phyloP scores from a whole-genome alignment of 2,329 filamentous ascomycete genomes.

The Dothistroma septosporum region DNA sequence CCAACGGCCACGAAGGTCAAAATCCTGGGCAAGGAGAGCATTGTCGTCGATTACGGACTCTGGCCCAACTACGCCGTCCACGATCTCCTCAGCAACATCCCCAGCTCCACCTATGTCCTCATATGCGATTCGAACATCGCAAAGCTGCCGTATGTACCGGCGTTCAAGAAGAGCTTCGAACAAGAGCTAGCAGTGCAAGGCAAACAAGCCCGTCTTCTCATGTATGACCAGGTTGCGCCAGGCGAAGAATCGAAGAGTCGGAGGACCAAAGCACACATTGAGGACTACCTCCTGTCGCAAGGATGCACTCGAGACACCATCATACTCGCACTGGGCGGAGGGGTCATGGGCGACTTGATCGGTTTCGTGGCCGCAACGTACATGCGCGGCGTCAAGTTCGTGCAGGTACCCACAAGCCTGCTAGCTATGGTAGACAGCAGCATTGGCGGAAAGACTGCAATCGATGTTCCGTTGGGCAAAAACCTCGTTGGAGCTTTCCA shows the following conservation, averaged over 20 bases:
- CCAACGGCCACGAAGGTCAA: slow-evolving; percentile 58
- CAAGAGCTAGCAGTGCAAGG: slow-evolving; percentile 36
- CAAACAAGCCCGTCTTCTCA: slow-evolving; percentile 64
- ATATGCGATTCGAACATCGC: slow-evolving; percentile 94
- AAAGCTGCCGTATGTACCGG: slow-evolving; percentile 67
- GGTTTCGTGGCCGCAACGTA: slow-evolving; percentile 97
- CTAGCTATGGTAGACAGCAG: slow-evolving; percentile 98
- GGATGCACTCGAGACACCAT: slow-evolving; percentile 94
- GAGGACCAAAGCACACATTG: slow-evolving; percentile 89
- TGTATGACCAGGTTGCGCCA: slow-evolving; percentile 81
- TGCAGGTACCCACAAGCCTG: slow-evolving; percentile 92
- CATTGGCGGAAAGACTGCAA: slow-evolving; percentile 96
- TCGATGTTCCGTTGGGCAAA: slow-evolving; percentile 93
- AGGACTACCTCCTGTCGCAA: slow-evolving; percentile 93
- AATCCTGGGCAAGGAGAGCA: slow-evolving; percentile 84
- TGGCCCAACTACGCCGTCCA: slow-evolving; percentile 77
- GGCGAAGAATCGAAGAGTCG: slow-evolving; percentile 92
- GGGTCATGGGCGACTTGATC: slow-evolving; percentile 96
- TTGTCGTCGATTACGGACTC: slow-evolving; percentile 85
- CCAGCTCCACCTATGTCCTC: slow-evolving; percentile 89
- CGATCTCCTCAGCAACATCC: slow-evolving; percentile 72
- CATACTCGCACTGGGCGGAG: slow-evolving; percentile 88
- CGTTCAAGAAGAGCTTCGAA: slow-evolving; percentile 66
- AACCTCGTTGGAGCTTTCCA: slow-evolving; percentile 95
- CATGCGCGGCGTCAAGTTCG: slow-evolving; percentile 94